Evolutionary conservation across 2,329 filamentous ascomycete species (phyloP).

Genomic region (Scytalidium lignicola): DNA sequence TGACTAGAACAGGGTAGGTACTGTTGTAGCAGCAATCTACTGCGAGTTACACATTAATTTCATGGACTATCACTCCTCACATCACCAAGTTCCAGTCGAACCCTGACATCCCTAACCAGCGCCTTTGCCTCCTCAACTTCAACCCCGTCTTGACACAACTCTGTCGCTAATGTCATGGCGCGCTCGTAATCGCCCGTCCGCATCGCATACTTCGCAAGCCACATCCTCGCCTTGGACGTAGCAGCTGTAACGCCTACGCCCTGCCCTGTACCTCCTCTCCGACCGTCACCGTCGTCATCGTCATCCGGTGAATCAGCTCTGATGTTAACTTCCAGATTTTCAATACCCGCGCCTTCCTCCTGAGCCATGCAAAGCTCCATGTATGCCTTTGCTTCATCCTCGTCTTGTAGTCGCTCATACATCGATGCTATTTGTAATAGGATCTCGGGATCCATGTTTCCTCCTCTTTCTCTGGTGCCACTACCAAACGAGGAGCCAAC

Average conservation of each 20-base stretch:
- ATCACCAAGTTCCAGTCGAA: constrained; percentile 46
- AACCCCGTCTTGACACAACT: constrained; percentile 91
- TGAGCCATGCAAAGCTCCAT: constrained; percentile 96
- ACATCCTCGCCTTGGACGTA: constrained; percentile 88
- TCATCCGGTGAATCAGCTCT: constrained; percentile 51
- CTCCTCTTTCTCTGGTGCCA: constrained; percentile 38
- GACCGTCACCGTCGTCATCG: constrained; percentile 26
- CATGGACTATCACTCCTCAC: not conserved
- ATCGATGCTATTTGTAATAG: constrained; percentile 84
- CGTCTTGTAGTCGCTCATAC: constrained; percentile 75
- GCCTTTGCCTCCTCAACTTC: constrained; percentile 98
- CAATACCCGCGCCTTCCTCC: constrained; percentile 64
- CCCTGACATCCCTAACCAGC: constrained; percentile 78
- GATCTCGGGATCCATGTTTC: constrained; percentile 78
- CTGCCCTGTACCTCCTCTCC: constrained; percentile 31
- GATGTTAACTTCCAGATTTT: constrained; percentile 41
- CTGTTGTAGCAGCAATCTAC: no score
- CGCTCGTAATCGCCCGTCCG: constrained; percentile 67
- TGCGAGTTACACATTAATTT: no score
- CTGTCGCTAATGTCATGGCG: constrained; percentile 76
- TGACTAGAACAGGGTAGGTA: no score
- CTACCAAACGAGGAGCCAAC: constrained; percentile 35
- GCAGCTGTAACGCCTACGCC: constrained; percentile 84
- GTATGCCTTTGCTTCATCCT: constrained; percentile 79
- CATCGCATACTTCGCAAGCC: constrained; percentile 83